Conservation (phyloP, 2,329 filamentous ascomycete species). For the Fusarium sp. region DNA sequence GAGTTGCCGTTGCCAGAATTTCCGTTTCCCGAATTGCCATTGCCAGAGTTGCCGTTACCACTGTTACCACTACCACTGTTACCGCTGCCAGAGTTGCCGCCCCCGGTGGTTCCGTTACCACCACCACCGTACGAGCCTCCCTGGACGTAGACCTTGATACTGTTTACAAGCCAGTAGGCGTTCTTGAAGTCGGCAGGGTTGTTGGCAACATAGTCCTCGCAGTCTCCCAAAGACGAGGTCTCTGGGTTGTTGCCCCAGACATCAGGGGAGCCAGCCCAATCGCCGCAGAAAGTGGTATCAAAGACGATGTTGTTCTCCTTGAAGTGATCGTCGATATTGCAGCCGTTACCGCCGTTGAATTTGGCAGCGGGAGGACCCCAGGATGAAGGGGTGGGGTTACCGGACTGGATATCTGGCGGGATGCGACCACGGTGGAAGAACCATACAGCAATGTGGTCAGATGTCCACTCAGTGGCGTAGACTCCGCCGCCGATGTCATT, state of each 20-base stretch:
- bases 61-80: not conserved
- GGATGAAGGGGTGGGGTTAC: conserved; percentile 68
- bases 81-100: not conserved
- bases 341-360: conserved; percentile 73
- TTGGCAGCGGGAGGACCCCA: conserved; percentile 76
- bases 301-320: conserved; percentile 78
- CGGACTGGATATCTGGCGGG: conserved; percentile 69
- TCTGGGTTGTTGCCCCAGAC: conserved; percentile 68
- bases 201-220: conserved; percentile 75
- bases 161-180: conserved; percentile 81
- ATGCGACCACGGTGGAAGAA: conserved; percentile 78
- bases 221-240: conserved; percentile 72
- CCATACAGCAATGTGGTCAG: conserved; percentile 76
- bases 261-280: conserved; percentile 74
- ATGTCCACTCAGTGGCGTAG: conserved; percentile 81
- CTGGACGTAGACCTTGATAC: conserved; percentile 68
- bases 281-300: conserved; percentile 86
- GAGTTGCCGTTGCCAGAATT: not conserved
- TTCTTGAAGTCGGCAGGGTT: conserved; percentile 77
- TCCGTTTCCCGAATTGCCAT: not conserved
- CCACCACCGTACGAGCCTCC: not conserved
- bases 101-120: not conserved
- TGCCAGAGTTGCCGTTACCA: not conserved
- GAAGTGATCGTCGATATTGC: conserved; percentile 78
- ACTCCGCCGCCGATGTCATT: conserved; percentile 75